Evolutionary conservation across 768 basidiomycete genomes (phyloP), one percentile per base, ranked within the genome.

Genomic region (Trametes cinnabarina): DNA sequence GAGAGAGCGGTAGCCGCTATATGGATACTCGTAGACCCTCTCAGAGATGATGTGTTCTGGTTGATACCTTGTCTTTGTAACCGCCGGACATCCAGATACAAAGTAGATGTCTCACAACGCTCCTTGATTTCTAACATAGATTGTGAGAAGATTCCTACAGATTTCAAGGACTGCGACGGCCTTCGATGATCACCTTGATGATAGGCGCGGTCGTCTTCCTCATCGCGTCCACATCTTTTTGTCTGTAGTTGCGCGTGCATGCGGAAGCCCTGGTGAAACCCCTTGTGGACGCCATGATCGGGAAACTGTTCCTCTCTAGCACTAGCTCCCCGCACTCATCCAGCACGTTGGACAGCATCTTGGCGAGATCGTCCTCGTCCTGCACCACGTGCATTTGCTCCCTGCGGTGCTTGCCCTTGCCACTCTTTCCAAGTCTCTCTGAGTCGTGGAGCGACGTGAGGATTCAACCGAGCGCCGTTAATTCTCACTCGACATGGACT

Each of bases 21-120:
- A 28, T 92, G 90, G 90, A 75, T 89, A 4, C 30, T 32, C 5
- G 78, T 92, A 0, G 88, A 92, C 62, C 91, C 91, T 2, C 76
- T 90, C 89, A 12, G 90, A 92, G 65, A 78, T 76, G 2, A 78
- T 77, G 72, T 64, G 77, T 53, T 69, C 70, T 17, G 75, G 77
- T 50, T 66, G 30, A 32, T 32, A 51, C 15, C 26, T 15, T 20
- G 42, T 32, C 30, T 32, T 32, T 32, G 30, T 32, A 32, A 32
- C 30, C 30, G 30, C 30, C 30, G 30, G 30, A 32, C 30, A 32
- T 32, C 30, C 30, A 32, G 30, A 32, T 32, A 32, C 30, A 32
- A 32, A 32, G 30, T 32, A 32, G 30, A 32, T 11, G 30, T 32
- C 30, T 32, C 30, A 32, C 30, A 32, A 32, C 30, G 30, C 30